Conservation (phyloP, 176 grass and related monocot genomes). For the Melocanna baccifera region DNA sequence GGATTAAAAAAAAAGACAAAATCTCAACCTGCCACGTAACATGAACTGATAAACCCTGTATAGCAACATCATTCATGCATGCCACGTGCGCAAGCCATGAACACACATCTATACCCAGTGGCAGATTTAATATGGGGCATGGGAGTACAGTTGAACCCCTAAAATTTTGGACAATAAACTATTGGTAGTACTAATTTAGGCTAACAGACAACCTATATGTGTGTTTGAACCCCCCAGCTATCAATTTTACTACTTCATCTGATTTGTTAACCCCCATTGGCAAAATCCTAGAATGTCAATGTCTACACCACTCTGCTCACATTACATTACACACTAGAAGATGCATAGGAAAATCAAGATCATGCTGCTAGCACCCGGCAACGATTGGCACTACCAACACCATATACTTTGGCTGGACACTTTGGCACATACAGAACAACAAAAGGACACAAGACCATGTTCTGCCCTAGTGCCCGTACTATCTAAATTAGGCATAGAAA, state of each 20-base stretch:
- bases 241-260: neutral
- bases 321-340: slow-evolving; percentile 4
- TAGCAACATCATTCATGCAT: neutral
- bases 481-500: slow-evolving; percentile 5
- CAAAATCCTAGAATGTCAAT: neutral
- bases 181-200: neutral
- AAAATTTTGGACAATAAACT: neutral
- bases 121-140: neutral
- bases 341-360: neutral
- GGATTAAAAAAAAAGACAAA: slow-evolving; percentile 7
- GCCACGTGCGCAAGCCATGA: neutral
- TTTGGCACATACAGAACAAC: neutral
- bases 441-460: slow-evolving; percentile 4
- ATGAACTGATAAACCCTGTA: neutral
- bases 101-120: neutral
- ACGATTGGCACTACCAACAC: slow-evolving; percentile 9
- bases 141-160: neutral
- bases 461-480: neutral
- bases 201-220: neutral
- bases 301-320: neutral
- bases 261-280: neutral
- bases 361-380: neutral
- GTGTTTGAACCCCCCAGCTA: neutral
- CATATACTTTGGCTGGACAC: neutral
- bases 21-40: neutral